Conservation (phyloP, 2,329 filamentous ascomycete species). For the Beauveria scarabaeidicola region DNA sequence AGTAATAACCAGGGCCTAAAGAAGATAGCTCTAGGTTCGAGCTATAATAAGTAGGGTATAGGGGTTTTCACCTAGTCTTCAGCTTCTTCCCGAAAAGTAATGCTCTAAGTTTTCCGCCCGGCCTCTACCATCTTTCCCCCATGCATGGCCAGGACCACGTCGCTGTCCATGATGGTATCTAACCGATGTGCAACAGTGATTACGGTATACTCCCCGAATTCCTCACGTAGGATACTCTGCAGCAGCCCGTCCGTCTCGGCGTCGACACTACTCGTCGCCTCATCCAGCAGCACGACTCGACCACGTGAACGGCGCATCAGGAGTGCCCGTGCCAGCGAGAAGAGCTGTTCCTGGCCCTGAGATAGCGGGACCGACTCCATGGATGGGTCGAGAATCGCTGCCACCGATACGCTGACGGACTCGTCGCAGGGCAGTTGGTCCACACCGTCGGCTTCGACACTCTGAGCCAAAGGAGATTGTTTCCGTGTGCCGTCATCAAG, state of each 20-base stretch:
- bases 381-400: neutral
- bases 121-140: neutral
- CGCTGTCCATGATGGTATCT: constrained; percentile 4
- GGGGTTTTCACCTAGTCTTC: no score
- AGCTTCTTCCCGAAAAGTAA: neutral
- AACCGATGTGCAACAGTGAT: constrained; percentile 4
- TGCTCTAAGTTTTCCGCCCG: neutral
- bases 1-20: no score
- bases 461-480: neutral
- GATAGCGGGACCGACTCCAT: constrained; percentile 9
- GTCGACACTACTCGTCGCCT: constrained; percentile 4
- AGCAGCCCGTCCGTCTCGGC: constrained; percentile 9
- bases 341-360: constrained; percentile 4
- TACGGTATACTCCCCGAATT: constrained; percentile 10
- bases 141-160: neutral
- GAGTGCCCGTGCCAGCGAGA: neutral
- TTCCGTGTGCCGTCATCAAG: neutral
- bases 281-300: constrained; percentile 14
- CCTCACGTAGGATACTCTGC: constrained; percentile 9
- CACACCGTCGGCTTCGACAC: neutral
- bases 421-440: neutral
- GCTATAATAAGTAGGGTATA: no score
- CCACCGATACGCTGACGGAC: neutral
- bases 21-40: no score
- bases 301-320: constrained; percentile 4